Evolutionary conservation across 305 asterid species (phyloP).

Genomic region (Fraxinus xanthoxyloides): DNA sequence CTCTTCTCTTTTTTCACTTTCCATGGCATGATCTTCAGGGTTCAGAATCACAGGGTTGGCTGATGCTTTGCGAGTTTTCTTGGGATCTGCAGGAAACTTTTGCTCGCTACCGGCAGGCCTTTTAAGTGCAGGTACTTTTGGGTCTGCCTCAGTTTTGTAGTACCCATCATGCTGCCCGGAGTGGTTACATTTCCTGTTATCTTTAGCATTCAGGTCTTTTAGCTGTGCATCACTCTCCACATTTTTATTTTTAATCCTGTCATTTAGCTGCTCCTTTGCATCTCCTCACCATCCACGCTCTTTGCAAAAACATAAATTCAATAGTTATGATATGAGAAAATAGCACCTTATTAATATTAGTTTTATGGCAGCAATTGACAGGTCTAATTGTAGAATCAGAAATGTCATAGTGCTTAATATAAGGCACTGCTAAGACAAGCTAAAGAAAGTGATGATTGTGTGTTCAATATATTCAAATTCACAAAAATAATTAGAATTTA

Average conservation of each 20-base stretch:
- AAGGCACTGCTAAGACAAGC: neutral
- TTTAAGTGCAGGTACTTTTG: slow-evolving; percentile 45
- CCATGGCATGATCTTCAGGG: slow-evolving; percentile 30
- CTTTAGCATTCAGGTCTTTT: neutral
- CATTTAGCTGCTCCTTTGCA: slow-evolving; percentile 45
- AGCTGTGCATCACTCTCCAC: slow-evolving; percentile 25
- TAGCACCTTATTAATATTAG: neutral
- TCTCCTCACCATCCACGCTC: slow-evolving; percentile 81
- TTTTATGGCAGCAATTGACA: neutral
- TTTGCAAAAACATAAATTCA: neutral
- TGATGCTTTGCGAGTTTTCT: slow-evolving; percentile 35
- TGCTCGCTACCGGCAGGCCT: slow-evolving; percentile 71
- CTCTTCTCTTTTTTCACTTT: slow-evolving; percentile 38
- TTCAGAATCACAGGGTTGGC: slow-evolving; percentile 6
- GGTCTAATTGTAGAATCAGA: neutral
- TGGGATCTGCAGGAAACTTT: slow-evolving; percentile 46
- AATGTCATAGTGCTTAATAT: neutral
- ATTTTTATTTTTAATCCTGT: slow-evolving; percentile 25
- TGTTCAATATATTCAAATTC: neutral
- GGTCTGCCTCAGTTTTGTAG: slow-evolving; percentile 21
- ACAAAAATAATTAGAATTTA: too few relatives aligned
- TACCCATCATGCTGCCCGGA: neutral
- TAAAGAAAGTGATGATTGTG: neutral
- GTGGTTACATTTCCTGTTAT: neutral
- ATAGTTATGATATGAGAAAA: neutral